A percentile compares a stretch with the other conserved stretches of the same genome.
These are phyloP conservation scores for Neurospora sp. DNA, from an alignment of 495 filamentous ascomycete species.

Conservation along the genomic window DNA sequence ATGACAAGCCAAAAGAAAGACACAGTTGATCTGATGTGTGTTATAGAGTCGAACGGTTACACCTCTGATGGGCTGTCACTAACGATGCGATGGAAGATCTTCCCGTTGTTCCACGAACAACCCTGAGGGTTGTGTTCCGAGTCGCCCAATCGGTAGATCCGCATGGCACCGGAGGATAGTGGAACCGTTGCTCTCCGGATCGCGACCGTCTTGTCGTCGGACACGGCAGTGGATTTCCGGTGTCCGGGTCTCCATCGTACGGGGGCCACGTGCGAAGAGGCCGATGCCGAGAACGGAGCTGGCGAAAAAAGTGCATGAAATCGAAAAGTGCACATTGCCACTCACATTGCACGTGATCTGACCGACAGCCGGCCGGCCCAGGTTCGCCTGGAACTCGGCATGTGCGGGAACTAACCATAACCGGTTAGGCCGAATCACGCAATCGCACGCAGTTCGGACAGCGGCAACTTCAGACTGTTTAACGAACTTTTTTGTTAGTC, in stretches of 20 bases:
- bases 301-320: not conserved
- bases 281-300: not conserved
- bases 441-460: slow-evolving; percentile 12
- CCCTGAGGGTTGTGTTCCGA: not conserved
- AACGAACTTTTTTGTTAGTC: not conserved
- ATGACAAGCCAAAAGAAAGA: not conserved
- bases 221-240: not conserved
- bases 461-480: not conserved
- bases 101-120: not conserved
- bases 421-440: slow-evolving; percentile 20
- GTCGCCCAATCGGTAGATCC: not conserved
- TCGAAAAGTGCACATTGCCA: not conserved
- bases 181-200: not conserved
- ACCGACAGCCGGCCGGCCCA: not conserved
- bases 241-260: not conserved
- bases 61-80: not conserved
- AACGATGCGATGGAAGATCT: not conserved
- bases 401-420: not conserved
- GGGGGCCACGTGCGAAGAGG: not conserved
- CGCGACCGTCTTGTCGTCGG: not conserved
- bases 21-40: not conserved
- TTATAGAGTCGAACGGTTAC: not conserved
- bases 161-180: not conserved
- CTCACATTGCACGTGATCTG: not conserved
- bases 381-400: not conserved